Percentiles rank a stretch among this genome's conserved stretches.
These are phyloP conservation scores for Umbilicus rupestris DNA, from an alignment of 164 flowering plant genomes.

Conservation along the genomic window DNA sequence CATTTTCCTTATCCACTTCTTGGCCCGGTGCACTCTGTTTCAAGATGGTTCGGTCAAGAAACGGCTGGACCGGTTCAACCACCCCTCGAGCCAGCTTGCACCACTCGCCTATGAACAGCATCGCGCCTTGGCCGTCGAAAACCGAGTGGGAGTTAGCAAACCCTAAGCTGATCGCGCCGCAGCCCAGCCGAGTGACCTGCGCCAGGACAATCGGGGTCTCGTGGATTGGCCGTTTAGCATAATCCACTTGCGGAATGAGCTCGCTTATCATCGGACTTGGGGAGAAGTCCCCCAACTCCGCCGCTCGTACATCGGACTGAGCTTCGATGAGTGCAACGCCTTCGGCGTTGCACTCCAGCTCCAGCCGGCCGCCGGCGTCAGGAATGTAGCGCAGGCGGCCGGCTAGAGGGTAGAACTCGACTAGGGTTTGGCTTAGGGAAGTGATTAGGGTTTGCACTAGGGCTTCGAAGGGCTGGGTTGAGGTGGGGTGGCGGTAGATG, in stretches of 20 bases:
- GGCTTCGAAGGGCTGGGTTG: neutral
- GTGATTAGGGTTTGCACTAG: constrained; percentile 1
- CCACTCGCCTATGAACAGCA: constrained; percentile 18
- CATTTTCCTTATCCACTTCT: neutral
- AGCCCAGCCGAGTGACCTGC: constrained; percentile 16
- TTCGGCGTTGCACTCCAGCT: neutral
- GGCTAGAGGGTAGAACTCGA: constrained; percentile 3
- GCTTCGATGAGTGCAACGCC: neutral
- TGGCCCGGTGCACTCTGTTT: neutral
- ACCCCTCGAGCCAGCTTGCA: constrained; percentile 17
- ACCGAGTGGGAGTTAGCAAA: constrained; percentile 11
- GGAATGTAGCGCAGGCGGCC: constrained; percentile 5
- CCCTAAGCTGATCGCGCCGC: constrained; percentile 18
- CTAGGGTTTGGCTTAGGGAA: neutral
- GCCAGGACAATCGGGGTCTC: constrained; percentile 12
- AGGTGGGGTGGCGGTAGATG: neutral
- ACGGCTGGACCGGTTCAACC: neutral
- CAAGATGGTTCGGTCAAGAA: constrained; percentile 10
- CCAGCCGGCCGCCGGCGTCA: neutral
- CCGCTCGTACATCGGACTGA: neutral
- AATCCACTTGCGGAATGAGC: constrained; percentile 15
- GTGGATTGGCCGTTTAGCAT: constrained; percentile 10
- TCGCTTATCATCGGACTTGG: neutral
- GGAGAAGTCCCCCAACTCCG: neutral
- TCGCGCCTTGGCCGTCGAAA: neutral